phyloP scores from a whole-genome alignment of 495 filamentous ascomycete genomes.

The Baudoinia panamericana region DNA sequence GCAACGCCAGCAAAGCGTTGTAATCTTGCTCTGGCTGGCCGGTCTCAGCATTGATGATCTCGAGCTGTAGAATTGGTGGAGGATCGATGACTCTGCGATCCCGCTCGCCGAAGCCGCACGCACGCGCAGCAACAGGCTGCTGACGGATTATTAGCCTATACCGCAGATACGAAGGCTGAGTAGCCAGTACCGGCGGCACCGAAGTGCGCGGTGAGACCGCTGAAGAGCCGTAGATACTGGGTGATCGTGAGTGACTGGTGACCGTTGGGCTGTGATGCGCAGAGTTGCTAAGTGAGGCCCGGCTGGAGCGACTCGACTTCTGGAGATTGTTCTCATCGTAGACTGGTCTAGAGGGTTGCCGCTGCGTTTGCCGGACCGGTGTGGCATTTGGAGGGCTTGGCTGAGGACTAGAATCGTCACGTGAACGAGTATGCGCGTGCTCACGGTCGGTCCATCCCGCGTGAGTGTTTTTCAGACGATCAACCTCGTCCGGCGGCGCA shows the following conservation, averaged over 20 bases:
- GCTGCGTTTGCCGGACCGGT: too few species aligned
- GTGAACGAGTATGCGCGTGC: too few species aligned
- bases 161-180: constrained; percentile 15
- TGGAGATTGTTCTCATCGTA: too few species aligned
- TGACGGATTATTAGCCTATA: constrained; percentile 61
- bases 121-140: constrained; percentile 78
- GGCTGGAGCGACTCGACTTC: too few species aligned
- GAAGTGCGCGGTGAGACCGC: constrained; percentile 6
- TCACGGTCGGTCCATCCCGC: too few species aligned
- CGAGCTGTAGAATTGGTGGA: constrained; percentile 83
- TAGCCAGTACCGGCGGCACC: background rate
- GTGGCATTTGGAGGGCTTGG: too few species aligned
- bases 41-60: constrained; percentile 51
- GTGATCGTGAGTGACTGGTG: background rate
- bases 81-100: constrained; percentile 91
- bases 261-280: constrained; percentile 2
- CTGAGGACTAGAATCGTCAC: too few species aligned
- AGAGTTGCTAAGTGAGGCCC: too few species aligned
- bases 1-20: constrained; percentile 72
- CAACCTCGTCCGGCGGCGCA: too few species aligned
- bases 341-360: too few species aligned
- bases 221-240: background rate
- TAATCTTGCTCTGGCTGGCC: constrained; percentile 41
- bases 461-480: too few species aligned
- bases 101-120: constrained; percentile 86